A percentile compares a stretch with the other conserved stretches of the same genome.
phyloP scores from a whole-genome alignment of 768 basidiomycete species.

The Serendipita indica region DNA sequence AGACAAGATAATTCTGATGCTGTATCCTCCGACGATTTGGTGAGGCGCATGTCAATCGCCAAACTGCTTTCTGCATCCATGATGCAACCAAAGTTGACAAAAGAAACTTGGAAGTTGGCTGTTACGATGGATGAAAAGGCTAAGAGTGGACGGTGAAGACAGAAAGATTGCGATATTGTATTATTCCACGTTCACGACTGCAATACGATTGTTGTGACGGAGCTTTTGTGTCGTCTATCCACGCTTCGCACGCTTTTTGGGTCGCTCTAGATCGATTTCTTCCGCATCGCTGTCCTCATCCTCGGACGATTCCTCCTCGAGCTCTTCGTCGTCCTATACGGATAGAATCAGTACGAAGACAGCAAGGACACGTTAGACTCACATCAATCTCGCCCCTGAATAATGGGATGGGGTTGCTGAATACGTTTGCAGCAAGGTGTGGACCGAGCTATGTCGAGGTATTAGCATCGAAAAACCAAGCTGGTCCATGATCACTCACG shows the following conservation, averaged over 20 bases:
- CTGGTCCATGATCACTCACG: constrained; percentile 29
- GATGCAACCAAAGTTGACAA: neutral
- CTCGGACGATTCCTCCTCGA: constrained; percentile 57
- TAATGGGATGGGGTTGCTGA: constrained; percentile 66
- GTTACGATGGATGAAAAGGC: neutral
- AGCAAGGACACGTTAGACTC: constrained; percentile 8
- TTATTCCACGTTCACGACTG: too few relatives aligned
- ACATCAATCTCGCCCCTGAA: constrained; percentile 44
- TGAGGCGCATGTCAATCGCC: constrained; percentile 51
- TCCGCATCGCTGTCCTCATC: constrained; percentile 45
- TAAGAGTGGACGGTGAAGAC: neutral
- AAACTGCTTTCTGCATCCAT: constrained; percentile 25
- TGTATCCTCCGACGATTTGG: constrained; percentile 44
- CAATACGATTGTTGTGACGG: too few relatives aligned
- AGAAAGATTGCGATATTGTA: neutral
- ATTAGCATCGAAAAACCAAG: neutral
- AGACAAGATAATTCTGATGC: constrained; percentile 25
- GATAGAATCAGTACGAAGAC: constrained; percentile 15
- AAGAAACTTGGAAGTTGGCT: neutral
- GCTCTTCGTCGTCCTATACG: constrained; percentile 44
- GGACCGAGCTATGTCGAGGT: constrained; percentile 64
- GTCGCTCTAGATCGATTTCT: constrained; percentile 81
- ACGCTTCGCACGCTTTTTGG: constrained; percentile 28
- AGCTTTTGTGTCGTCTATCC: neutral
- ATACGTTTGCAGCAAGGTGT: constrained; percentile 60